Percentiles rank a stretch among this genome's conserved stretches.
phyloP scores from a whole-genome alignment of 345 rosid species.

The Populus deltoides region DNA sequence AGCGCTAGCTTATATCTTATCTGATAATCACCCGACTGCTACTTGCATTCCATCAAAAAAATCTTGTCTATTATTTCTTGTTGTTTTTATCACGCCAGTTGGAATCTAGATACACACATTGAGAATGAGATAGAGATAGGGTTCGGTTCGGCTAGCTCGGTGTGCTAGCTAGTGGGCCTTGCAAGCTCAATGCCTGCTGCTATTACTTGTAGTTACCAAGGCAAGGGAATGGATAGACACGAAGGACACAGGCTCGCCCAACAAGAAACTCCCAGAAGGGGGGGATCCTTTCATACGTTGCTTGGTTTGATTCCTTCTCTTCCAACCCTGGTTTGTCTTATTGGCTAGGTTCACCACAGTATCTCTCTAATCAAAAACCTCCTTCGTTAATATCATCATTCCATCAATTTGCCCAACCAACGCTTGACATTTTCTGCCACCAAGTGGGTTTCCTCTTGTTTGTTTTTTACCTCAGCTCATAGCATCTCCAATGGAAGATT shows the following conservation, averaged over 20 bases:
- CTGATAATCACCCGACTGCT: background rate
- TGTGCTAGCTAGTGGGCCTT: background rate
- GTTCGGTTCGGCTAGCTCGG: background rate
- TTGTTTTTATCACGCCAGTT: constrained; percentile 6
- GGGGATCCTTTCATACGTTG: constrained; percentile 3
- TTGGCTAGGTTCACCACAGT: constrained; percentile 36
- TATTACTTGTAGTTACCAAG: background rate
- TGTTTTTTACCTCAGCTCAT: background rate
- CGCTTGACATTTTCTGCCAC: constrained; percentile 24
- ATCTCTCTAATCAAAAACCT: background rate
- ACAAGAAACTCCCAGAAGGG: constrained; percentile 28
- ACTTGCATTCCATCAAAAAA: background rate
- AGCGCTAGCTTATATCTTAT: background rate
- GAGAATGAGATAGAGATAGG: background rate
- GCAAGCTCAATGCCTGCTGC: background rate
- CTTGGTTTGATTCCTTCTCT: constrained; percentile 25
- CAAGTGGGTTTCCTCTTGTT: constrained; percentile 16
- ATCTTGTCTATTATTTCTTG: background rate
- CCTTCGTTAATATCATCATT: background rate
- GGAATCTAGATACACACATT: constrained; percentile 4
- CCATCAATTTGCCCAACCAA: constrained; percentile 24
- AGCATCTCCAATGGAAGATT: no score
- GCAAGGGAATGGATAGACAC: background rate
- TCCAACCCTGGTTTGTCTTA: constrained; percentile 30
- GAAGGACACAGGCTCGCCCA: constrained; percentile 10